Percentiles rank a stretch among this genome's conserved stretches.
phyloP scores from a whole-genome alignment of 805 yeast genomes.

The Nakazawaea anatomiae region DNA sequence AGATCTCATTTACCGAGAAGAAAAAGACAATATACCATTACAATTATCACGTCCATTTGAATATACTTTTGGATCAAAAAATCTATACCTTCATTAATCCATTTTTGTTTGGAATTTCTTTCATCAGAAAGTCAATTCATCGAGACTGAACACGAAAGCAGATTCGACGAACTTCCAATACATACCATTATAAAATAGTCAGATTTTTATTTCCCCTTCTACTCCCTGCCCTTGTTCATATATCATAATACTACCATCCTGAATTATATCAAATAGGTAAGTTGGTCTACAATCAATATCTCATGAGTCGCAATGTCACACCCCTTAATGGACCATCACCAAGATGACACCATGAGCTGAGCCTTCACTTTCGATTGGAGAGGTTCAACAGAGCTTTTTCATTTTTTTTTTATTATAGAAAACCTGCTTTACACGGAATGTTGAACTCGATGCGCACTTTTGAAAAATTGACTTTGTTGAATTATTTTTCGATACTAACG shows the following conservation, averaged over 20 bases:
- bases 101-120: too few species aligned
- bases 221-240: too few species aligned
- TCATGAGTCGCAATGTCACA: not conserved
- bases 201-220: too few species aligned
- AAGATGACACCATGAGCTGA: not conserved
- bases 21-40: too few species aligned
- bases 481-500: not conserved
- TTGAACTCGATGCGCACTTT: slow-evolving; percentile 1
- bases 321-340: not conserved
- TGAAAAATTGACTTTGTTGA: not conserved
- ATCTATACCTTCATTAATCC: too few species aligned
- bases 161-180: too few species aligned
- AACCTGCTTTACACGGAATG: not conserved
- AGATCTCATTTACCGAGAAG: not conserved
- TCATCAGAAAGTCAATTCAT: too few species aligned
- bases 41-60: not conserved
- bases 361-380: not conserved
- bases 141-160: too few species aligned
- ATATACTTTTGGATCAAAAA: not conserved
- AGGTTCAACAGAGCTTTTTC: not conserved
- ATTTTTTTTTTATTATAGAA: not conserved
- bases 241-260: too few species aligned
- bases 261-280: too few species aligned
- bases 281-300: too few species aligned
- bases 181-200: too few species aligned